Evolutionary conservation across 2,329 filamentous ascomycete species (phyloP).

Genomic region (Dactylellina sp.): DNA sequence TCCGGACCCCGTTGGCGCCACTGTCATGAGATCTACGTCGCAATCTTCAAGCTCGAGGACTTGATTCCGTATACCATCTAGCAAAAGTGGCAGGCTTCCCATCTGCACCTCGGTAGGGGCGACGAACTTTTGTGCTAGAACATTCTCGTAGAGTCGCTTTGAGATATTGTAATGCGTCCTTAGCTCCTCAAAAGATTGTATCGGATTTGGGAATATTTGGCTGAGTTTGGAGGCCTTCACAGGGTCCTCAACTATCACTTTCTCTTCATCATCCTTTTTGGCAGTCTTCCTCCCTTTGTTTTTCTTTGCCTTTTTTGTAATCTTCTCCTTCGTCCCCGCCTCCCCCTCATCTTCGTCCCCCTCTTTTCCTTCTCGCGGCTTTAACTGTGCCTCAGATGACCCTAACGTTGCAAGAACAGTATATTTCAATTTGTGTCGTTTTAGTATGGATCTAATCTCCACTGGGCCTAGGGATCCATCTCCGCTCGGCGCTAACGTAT

Average conservation of each 20-base stretch:
- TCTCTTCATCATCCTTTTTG: slow-evolving; percentile 68
- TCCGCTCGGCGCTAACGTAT: slow-evolving; percentile 61
- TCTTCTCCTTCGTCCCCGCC: slow-evolving; percentile 57
- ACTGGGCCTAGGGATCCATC: slow-evolving; percentile 65
- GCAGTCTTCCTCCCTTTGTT: slow-evolving; percentile 68
- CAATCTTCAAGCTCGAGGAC: slow-evolving; percentile 61
- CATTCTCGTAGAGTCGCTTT: slow-evolving; percentile 78
- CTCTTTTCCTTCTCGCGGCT: slow-evolving; percentile 54
- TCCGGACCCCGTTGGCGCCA: slow-evolving; percentile 94
- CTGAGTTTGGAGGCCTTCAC: slow-evolving; percentile 67
- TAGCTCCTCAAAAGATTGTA: slow-evolving; percentile 81
- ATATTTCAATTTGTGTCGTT: slow-evolving; percentile 85
- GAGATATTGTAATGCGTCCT: slow-evolving; percentile 77
- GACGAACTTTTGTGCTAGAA: slow-evolving; percentile 84
- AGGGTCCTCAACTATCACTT: slow-evolving; percentile 67
- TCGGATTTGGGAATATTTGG: slow-evolving; percentile 80
- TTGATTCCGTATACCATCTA: slow-evolving; percentile 70
- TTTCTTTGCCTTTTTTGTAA: slow-evolving; percentile 64
- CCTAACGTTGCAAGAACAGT: slow-evolving; percentile 74
- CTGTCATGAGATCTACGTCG: slow-evolving; percentile 80
- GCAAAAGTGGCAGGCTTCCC: slow-evolving; percentile 81
- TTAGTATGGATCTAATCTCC: slow-evolving; percentile 77
- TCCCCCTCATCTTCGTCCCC: too few species aligned
- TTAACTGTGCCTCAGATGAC: slow-evolving; percentile 24
- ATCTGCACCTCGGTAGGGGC: slow-evolving; percentile 95